Evolutionary conservation across 345 rosid species (phyloP).

Genomic region (Eutrema heterophyllum): DNA sequence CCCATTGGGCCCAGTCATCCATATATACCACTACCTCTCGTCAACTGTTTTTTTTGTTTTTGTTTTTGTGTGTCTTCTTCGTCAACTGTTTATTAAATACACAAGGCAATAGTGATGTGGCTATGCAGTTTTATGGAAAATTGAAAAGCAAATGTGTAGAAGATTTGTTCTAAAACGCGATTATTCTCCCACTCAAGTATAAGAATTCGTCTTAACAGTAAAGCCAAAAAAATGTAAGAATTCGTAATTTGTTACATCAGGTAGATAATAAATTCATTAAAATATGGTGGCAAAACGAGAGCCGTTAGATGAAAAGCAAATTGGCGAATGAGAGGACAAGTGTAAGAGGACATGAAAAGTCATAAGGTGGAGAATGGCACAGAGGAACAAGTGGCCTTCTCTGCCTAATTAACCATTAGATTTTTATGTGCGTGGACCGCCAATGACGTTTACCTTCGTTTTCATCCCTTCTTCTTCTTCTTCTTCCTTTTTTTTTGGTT

Average conservation of each 20-base stretch:
- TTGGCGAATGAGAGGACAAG: not conserved
- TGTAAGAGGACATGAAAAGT: not conserved
- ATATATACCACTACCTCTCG: too few relatives aligned
- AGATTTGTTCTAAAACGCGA: not conserved
- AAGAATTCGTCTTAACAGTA: not conserved
- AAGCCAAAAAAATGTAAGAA: too few relatives aligned
- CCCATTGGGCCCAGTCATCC: not conserved
- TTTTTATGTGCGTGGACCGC: conserved; percentile 25
- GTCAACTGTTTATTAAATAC: not conserved
- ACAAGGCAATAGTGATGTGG: not conserved
- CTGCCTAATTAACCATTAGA: not conserved
- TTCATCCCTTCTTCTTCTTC: not conserved
- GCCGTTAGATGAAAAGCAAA: conserved; percentile 15
- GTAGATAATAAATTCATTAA: not conserved
- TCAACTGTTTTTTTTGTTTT: not conserved
- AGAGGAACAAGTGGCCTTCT: conserved; percentile 21
- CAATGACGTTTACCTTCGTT: conserved; percentile 27
- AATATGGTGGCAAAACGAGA: not conserved
- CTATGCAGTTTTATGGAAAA: not conserved
- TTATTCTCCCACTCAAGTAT: not conserved
- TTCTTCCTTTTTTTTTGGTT: not conserved
- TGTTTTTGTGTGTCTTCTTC: too few relatives aligned
- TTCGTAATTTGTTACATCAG: not conserved
- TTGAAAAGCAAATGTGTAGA: not conserved
- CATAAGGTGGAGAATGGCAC: not conserved